Evolutionary conservation across 1,139 yeast genomes (phyloP), one percentile per base, ranked within the genome.

Genomic region (Magnusiomyces clavatus): DNA sequence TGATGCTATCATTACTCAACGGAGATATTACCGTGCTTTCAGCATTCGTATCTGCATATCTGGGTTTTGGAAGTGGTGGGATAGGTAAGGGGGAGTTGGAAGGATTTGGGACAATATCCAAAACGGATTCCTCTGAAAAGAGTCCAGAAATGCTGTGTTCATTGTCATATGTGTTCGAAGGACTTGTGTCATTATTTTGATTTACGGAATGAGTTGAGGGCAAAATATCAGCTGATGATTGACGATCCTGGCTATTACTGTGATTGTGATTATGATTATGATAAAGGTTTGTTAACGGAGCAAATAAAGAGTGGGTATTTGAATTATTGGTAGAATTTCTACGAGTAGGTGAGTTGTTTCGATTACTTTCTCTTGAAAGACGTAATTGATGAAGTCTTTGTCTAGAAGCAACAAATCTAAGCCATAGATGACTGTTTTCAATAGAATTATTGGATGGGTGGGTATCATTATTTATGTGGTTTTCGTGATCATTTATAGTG

Each of bases 381-480:
- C 48, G 38, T 12, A 49, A 35, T 29, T 50, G 45, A 31, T 54
- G 51, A 13, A 59, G 46, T 41, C 51, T 39, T 19, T 61, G 53
- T 17, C 66, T 56, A 2, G 64, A 58, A 13, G 56, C 54, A 29
- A 63, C 66, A 50, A 63, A 62, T 40, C 55, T 50, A 4, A 47
- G 50, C 66, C 66, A 63, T 37, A 58, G 38, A 20, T 54, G 55
- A n/a, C 57, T 48, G 51, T 62, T 60, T 43, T 60, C 62, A 36
- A 57, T 60, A 10, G 51, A 57, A 29, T 51, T 51, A 6, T 48
- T 17, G 2, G 46, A 17, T 52, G 55, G 24, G 55, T 49, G 52
- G 60, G 56, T 40, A 16, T n/a, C 14, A 40, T 40, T 16, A 37
- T 19, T 41, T 6, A 5, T 4, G 16, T 19, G 11, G 36, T 34